A percentile compares a stretch with the other conserved stretches of the same genome.
Conservation (phyloP, 768 basidiomycete genomes). For the Dioszegia hungarica region DNA sequence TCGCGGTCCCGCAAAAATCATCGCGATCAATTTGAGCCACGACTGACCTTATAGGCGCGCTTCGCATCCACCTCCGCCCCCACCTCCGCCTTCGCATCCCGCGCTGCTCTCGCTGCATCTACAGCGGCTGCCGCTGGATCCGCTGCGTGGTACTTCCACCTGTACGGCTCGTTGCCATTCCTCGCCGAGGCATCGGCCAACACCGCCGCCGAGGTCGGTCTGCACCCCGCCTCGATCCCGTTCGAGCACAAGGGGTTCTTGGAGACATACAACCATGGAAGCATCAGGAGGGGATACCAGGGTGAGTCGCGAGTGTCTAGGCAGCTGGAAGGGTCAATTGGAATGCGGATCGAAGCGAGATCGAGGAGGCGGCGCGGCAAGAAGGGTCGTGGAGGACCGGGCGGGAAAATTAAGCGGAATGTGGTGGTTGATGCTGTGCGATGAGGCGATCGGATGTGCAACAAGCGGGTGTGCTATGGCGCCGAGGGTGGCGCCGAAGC, state of each 20-base stretch:
- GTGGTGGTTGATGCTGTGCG: neutral
- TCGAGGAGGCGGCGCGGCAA: neutral
- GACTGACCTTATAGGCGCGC: conserved; percentile 23
- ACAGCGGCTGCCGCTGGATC: conserved; percentile 77
- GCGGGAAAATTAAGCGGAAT: too few relatives aligned
- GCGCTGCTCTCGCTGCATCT: conserved; percentile 57
- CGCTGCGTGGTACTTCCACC: conserved; percentile 92
- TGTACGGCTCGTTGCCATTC: conserved; percentile 86
- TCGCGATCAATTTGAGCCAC: neutral
- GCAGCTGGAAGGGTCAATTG: neutral
- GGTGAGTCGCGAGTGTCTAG: conserved; percentile 54
- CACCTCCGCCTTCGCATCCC: conserved; percentile 28
- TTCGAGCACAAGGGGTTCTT: conserved; percentile 85
- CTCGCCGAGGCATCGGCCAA: conserved; percentile 88
- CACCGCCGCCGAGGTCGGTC: conserved; percentile 85
- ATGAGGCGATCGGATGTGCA: too few relatives aligned
- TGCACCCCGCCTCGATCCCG: conserved; percentile 79
- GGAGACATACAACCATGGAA: conserved; percentile 92
- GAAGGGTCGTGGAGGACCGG: too few relatives aligned
- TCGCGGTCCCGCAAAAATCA: neutral
- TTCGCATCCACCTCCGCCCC: conserved; percentile 24
- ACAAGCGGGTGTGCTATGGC: too few relatives aligned
- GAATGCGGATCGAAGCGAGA: neutral
- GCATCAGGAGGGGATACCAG: conserved; percentile 50
- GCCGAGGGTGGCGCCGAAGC: too few relatives aligned